Evolutionary conservation across 805 yeast species (phyloP).

Genomic region (Kuraishia cidri): DNA sequence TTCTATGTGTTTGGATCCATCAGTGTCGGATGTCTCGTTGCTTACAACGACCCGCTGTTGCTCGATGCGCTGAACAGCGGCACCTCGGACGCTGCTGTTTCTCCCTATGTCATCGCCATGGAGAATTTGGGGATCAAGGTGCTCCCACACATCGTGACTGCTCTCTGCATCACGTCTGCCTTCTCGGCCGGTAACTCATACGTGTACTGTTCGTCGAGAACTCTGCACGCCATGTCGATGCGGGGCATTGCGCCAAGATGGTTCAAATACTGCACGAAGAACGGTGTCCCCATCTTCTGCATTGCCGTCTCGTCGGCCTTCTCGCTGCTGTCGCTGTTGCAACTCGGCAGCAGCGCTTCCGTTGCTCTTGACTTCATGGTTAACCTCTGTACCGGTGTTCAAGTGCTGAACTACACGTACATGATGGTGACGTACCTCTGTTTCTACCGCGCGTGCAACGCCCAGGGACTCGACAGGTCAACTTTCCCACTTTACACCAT

Average conservation of each 20-base stretch:
- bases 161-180: constrained; percentile 29
- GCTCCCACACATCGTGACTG: constrained; percentile 36
- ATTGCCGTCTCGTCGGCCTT: constrained; percentile 30
- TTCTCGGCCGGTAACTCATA: constrained; percentile 42
- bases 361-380: constrained; percentile 66
- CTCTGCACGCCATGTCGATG: constrained; percentile 35
- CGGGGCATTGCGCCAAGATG: constrained; percentile 36
- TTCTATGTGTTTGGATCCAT: constrained; percentile 40
- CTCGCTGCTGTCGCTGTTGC: constrained; percentile 35
- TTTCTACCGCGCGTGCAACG: constrained; percentile 50
- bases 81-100: constrained; percentile 35
- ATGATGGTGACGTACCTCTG: constrained; percentile 51
- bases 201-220: constrained; percentile 35
- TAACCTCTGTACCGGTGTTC: constrained; percentile 63
- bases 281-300: constrained; percentile 38
- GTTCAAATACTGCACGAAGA: constrained; percentile 31
- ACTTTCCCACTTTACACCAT: constrained; percentile 40
- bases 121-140: constrained; percentile 29
- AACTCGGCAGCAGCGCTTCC: constrained; percentile 47
- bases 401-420: constrained; percentile 49
- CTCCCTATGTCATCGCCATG: constrained; percentile 42
- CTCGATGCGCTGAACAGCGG: constrained; percentile 20
- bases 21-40: constrained; percentile 33
- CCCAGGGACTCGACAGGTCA: constrained; percentile 39
- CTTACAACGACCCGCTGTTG: constrained; percentile 30